phyloP scores from a whole-genome alignment of 306 rosid genomes.

The Prinsepia uniflora region DNA sequence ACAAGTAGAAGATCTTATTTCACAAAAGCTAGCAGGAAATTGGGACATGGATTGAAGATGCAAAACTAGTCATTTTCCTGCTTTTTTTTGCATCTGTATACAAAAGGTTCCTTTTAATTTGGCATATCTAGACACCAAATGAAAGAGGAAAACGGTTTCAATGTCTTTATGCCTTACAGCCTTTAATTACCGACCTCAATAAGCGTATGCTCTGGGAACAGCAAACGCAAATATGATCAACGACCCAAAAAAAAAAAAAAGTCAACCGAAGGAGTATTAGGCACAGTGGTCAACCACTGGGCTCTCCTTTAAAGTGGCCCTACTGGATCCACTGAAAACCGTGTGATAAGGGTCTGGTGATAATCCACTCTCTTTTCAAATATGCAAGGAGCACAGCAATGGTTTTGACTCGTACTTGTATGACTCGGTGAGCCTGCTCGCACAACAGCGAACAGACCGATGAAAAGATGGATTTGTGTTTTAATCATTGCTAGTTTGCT shows the following conservation, averaged over 20 bases:
- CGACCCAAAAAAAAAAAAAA: constrained; percentile 18
- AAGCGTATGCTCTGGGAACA: constrained; percentile 23
- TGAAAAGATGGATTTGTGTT: background rate
- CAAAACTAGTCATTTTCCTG: background rate
- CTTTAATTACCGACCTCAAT: constrained; percentile 26
- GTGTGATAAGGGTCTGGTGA: constrained; percentile 20
- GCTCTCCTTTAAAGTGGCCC: constrained; percentile 26
- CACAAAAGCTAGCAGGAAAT: background rate
- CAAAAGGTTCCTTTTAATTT: constrained; percentile 4
- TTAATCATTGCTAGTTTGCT: constrained; percentile 10
- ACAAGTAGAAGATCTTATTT: background rate
- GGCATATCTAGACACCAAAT: constrained; percentile 7
- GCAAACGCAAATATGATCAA: constrained; percentile 20
- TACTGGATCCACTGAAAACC: background rate
- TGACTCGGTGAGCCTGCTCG: background rate
- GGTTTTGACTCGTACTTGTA: too few species aligned
- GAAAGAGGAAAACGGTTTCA: constrained; percentile 1
- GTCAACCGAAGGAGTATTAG: constrained; percentile 32
- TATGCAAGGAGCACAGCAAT: constrained; percentile 8
- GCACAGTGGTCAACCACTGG: constrained; percentile 50
- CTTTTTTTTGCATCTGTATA: background rate
- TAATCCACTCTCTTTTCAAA: constrained; percentile 33
- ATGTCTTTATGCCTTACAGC: constrained; percentile 20
- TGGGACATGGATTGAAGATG: background rate
- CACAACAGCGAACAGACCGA: constrained; percentile 5